Percentiles rank a stretch among this genome's conserved stretches.
Conservation (phyloP, 768 basidiomycete genomes). For the Trametes sanguinea region DNA sequence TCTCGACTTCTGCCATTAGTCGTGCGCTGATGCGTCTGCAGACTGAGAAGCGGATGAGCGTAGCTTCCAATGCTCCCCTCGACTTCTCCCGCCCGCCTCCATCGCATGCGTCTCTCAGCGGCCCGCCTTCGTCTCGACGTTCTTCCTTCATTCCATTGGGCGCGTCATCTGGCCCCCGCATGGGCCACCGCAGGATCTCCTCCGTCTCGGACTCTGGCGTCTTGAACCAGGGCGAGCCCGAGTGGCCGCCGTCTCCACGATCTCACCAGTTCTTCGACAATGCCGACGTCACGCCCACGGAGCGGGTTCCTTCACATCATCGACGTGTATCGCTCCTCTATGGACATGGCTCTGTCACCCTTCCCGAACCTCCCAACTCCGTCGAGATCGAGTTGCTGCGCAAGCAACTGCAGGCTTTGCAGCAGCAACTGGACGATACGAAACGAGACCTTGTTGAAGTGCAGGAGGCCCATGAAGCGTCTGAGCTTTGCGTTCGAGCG, state of each 20-base stretch:
- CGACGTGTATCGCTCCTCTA: slow-evolving; percentile 55
- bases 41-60: slow-evolving; percentile 71
- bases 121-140: slow-evolving; percentile 63
- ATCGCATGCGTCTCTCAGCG: slow-evolving; percentile 38
- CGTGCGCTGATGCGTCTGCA: slow-evolving; percentile 88
- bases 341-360: slow-evolving; percentile 50
- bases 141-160: slow-evolving; percentile 76
- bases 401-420: slow-evolving; percentile 57
- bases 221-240: slow-evolving; percentile 33
- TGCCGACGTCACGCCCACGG: slow-evolving; percentile 16
- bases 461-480: slow-evolving; percentile 84
- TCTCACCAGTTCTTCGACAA: slow-evolving; percentile 16
- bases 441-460: slow-evolving; percentile 73
- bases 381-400: slow-evolving; percentile 52
- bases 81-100: slow-evolving; percentile 54
- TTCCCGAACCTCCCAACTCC: slow-evolving; percentile 30
- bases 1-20: slow-evolving; percentile 38
- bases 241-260: slow-evolving; percentile 22
- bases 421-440: slow-evolving; percentile 61
- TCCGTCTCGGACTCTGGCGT: slow-evolving; percentile 67
- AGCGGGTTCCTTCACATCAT: slow-evolving; percentile 14
- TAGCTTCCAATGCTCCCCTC: slow-evolving; percentile 45
- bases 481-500: slow-evolving; percentile 80
- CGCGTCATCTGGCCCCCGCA: slow-evolving; percentile 48
- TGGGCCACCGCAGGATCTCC: slow-evolving; percentile 68